Base-by-base conservation (phyloP, 1,284 basidiomycete species). In the Macrocybe sp. region DNA sequence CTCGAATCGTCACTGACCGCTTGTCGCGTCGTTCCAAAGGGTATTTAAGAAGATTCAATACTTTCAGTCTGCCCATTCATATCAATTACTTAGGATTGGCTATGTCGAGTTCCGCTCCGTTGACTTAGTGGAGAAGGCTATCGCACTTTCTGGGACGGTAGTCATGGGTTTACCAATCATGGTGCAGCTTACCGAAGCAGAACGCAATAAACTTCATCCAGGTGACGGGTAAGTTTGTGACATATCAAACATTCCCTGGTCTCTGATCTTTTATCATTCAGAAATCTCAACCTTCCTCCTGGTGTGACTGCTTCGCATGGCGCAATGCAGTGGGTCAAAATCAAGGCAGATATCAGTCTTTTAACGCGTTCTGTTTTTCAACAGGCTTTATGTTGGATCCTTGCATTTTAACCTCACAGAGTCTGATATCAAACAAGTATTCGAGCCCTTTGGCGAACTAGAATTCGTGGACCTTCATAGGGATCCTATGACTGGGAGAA, bases 161-260 rank as follows among this genome's bases (percentile, higher is more conserved):
- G 90, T 99, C 55, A 97, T 99, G 88, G 97, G 97, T 61, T 79
- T 98, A 51, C 96, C 97, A 48, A 95, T 99, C 59, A 86, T 91
- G 69, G 90, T 99, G 46, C 92, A 97, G 67, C 82, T 90, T 56
- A 97, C 94, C 58, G 96, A 99, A 73, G 90, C 96, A 36, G 96
- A 98, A 71, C 81, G 92, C 59, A 97, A 97, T 66, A 88, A 87
- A 61, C 84, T 82, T 64, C 86, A 89, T 72, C 78, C 88, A 66
- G 87, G 87, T 57, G 85, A 90, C 59, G 83, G 83, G 89, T 89
- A 63, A 56, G 82, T 11, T 53, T 47, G 44, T 34, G 31, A 39
- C 7, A 22, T 36, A 49, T 42, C 29, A 45, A 44, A 44, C 47
- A 51, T 35, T 48, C 43, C 44, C 47, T 41, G n/a, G 42, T 9